Base-by-base conservation (phyloP, 140 eudicot species). In the Oenanthe javanica region DNA sequence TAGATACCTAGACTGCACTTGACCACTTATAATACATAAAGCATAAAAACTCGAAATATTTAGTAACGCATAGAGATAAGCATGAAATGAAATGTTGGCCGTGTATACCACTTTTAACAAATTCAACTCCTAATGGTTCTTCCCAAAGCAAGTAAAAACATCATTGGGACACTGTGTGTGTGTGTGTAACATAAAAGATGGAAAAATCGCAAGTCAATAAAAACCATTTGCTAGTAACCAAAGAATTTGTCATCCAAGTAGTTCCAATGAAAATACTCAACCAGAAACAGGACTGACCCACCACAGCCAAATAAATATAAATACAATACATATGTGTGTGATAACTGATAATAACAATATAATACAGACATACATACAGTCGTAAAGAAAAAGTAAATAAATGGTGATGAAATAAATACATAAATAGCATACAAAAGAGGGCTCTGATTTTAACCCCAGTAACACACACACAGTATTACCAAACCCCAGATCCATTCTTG, bases 401-500 rank as follows among this genome's bases (percentile, higher is more conserved):
- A 59, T n/a, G 69, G 36, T n/a, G 14, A 61, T 42, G 45, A 42
- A n/a, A 8, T 21, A 21, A 21, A 12, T 52, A n/a, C 31, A 31
- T 31, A 6, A 6, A 50, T 50, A 50, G 55, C 36, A 61, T n/a
- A 61, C 69, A 1, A n/a, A 61, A 23, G 19, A 21, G 55, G 64
- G 59, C 71, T 50, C 75, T 42, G 79, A 49, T 73, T 25, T 81
- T 38, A 54, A 14, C 27, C 75, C 64, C 45, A 42, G 45, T 2
- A 2, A 42, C 45, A 4, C 45, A 42, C 45, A 42, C 45, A 42
- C 45, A 42, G 48, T 48, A 61, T 69, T 12, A 83, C 81, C 80
- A 83, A 31, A 46, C 78, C 55, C 81, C 80, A 80, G 84, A 84
- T 80, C 86, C 86, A 67, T 76, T 67, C 38, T 76, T 61, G 40